Evolutionary conservation across 1,139 yeast species (phyloP).

Genomic region (Geotrichum candidum): DNA sequence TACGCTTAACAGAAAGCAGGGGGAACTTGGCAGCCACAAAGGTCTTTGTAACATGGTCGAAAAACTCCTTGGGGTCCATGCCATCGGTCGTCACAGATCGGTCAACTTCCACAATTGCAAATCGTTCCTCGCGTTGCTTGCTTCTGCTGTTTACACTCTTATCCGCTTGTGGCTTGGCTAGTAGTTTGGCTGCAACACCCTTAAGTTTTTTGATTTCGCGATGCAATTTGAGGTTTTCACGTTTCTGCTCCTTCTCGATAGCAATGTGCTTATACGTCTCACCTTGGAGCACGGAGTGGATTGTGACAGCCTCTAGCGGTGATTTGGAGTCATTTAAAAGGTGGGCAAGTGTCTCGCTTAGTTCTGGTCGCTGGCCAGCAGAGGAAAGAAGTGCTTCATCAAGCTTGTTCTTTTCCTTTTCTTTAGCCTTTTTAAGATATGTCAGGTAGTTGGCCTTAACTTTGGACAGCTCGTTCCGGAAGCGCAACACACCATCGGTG

Average conservation of each 20-base stretch:
- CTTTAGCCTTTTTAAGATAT: neutral
- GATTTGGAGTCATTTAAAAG: no score
- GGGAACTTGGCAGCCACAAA: neutral
- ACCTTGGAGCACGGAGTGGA: no score
- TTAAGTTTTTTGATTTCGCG: neutral
- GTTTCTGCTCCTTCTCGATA: neutral
- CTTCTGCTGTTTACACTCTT: conserved; percentile 7
- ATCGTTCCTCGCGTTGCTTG: conserved; percentile 5
- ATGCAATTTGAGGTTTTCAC: neutral
- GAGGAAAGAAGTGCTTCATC: no score
- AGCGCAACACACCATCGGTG: neutral
- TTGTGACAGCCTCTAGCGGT: no score
- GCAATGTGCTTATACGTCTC: neutral
- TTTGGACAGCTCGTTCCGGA: neutral
- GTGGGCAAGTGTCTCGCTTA: no score
- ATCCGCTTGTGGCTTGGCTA: neutral
- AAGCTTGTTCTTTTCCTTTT: neutral
- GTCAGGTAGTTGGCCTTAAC: conserved; percentile 1
- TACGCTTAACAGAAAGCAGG: conserved; percentile 1
- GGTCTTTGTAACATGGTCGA: neutral
- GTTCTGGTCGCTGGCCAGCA: no score
- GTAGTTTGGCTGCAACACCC: neutral
- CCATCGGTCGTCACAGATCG: neutral
- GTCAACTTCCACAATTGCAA: conserved; percentile 8
- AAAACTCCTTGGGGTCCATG: neutral